Evolutionary conservation across 306 rosid genomes (phyloP), one percentile per base, ranked within the genome.

Genomic region (Astragalus membranaceus): DNA sequence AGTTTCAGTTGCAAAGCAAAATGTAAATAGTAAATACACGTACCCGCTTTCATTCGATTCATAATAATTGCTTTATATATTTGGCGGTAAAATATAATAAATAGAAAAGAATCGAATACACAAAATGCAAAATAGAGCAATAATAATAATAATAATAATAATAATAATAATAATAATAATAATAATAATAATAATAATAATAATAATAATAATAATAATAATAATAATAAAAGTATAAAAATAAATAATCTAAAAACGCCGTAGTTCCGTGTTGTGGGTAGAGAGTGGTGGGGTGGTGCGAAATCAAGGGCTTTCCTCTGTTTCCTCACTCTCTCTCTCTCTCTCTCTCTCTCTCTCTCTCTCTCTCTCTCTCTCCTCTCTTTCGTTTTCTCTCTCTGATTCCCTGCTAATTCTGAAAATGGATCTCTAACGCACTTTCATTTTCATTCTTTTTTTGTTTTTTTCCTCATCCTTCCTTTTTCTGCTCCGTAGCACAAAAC

Each of bases 211-310:
- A 29, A 56, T 7, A 48, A 11, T 15, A 29, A 56, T 7, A 26
- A 56, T 10, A 48, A 11, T 15, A 29, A 56, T 7, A 48, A 11
- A 36, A 36, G 33, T 37, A 33, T 52, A 26, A 13, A 4, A 56
- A 32, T 33, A 30, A 77, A 59, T 2, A 10, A 35, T 75, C 74
- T 76, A 79, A 69, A 74, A 82, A 51, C 26, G 58, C 37, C 14
- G 82, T 65, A 33, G 73, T 55, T 62, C 13, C 32, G 44, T 52
- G 63, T 70, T 63, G 10, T 12, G 53, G 82, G 79, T 82, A 72
- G n/a, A n/a, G n/a, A n/a, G 89, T 80, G 86, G 83, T 79, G 77
- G 74, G 78, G 83, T 26, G 83, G 77, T 81, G 95, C 86, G 80
- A 83, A 82, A 81, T 82, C 44, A 74, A 60, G 80, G 92, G 88